Evolutionary conservation across 768 basidiomycete species (phyloP), one percentile per base, ranked within the genome.

Genomic region (Hemileccinum rubropunctum): DNA sequence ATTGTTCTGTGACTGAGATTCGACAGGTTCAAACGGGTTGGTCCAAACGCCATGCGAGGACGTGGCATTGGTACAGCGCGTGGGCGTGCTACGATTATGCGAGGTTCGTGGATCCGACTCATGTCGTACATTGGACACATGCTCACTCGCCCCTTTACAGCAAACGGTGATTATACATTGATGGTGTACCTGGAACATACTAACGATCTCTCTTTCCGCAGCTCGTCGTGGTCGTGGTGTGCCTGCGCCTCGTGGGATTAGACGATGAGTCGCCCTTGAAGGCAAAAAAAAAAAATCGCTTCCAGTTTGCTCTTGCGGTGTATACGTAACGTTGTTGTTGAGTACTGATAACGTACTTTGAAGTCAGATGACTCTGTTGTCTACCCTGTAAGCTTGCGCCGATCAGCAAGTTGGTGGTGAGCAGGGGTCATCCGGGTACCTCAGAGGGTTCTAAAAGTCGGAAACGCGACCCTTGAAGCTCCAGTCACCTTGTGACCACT

Each of bases 51-150:
- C 17, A 98, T 98, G 95, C 86, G 91, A 62, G 97, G 97, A 64
- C 81, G 95, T 57, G 97, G 97, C 83, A 99, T 99, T 65, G 97
- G 97, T 62, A 97, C 95, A 64, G 95, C 95, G 42, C 86, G 95
- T 81, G 95, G 95, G 72, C 86, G 95, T 71, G 95, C 95, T 38
- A 98, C 95, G 13, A 98, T 98, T 61, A 94, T 97, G 89, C 80
- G 95, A 71, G 95, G 93, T 97, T 58, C 59, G 90, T 73, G 41
- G 38, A 49, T 54, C 37, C 12, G 34, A n/a, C n/a, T 23, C 6
- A 23, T 11, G 18, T 37, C 8, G 3, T 28, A 53, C 58, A 28
- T 59, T 59, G 41, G 3, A 26, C 38, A 36, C 39, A 30, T 45
- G 44, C 20, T 62, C n/a, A 68, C 26, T 28, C 23, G 49, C 38